Evolutionary conservation across 805 yeast species (phyloP).

Genomic region (Metschnikowia gruessii): DNA sequence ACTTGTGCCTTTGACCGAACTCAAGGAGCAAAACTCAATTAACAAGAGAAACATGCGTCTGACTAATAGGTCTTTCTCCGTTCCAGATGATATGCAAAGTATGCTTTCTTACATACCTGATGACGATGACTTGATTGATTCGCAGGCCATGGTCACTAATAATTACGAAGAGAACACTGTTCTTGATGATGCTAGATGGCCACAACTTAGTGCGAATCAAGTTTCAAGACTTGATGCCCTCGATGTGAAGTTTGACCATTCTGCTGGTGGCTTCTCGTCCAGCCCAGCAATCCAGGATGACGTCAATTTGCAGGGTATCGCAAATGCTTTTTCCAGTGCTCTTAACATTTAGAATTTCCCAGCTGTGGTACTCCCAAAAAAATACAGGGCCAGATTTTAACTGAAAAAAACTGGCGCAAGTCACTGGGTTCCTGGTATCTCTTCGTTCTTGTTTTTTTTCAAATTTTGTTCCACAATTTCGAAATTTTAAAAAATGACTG

Average conservation of each 20-base stretch:
- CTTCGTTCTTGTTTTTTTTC: no score
- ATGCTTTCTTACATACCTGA: constrained; percentile 18
- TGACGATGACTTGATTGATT: constrained; percentile 5
- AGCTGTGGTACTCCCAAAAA: no score
- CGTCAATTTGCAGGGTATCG: constrained; percentile 12
- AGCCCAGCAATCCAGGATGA: constrained; percentile 3
- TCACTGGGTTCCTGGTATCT: no score
- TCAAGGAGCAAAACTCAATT: constrained; percentile 15
- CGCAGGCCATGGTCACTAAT: neutral
- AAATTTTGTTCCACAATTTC: no score
- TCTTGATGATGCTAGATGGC: constrained; percentile 18
- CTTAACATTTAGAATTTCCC: constrained; percentile 11
- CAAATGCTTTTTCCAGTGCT: constrained; percentile 20
- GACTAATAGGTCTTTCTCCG: constrained; percentile 2
- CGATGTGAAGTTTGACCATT: neutral
- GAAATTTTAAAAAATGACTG: no score
- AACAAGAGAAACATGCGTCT: constrained; percentile 17
- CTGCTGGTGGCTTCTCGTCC: neutral
- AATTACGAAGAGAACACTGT: neutral
- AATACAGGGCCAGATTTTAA: no score
- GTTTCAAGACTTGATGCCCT: constrained; percentile 13
- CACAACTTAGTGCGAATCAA: constrained; percentile 17
- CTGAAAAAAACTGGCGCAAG: no score
- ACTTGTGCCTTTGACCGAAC: constrained; percentile 46
- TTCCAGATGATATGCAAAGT: constrained; percentile 17